Percentiles rank a stretch among this genome's conserved stretches.
phyloP scores from a whole-genome alignment of 164 flowering plant genomes.

The Magnolia officinalis region DNA sequence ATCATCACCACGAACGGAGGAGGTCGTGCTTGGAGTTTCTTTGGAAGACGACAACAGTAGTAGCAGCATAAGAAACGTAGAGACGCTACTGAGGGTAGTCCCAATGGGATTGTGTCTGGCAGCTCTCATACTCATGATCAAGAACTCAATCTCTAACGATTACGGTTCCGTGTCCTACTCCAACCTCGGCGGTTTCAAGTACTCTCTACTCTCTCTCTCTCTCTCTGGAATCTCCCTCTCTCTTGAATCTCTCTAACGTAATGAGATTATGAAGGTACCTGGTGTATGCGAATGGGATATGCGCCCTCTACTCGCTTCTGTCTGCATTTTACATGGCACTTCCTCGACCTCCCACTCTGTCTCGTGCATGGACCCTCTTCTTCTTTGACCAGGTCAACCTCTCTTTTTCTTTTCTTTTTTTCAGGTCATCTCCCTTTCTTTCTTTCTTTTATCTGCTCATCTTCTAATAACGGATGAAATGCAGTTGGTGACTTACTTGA shows the following conservation, averaged over 20 bases:
- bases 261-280: slow-evolving; percentile 49
- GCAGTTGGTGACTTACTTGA: slow-evolving; percentile 64
- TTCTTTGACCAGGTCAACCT: slow-evolving; percentile 67
- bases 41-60: background rate
- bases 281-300: slow-evolving; percentile 85
- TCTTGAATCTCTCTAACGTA: background rate
- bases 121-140: slow-evolving; percentile 78
- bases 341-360: slow-evolving; percentile 53
- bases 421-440: background rate
- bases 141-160: slow-evolving; percentile 53
- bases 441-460: background rate
- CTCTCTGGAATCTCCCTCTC: background rate
- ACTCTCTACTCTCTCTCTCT: background rate
- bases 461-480: background rate
- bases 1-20: background rate
- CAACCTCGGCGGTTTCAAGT: slow-evolving; percentile 76
- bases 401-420: too few species aligned
- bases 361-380: slow-evolving; percentile 78
- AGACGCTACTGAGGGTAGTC: slow-evolving; percentile 57
- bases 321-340: slow-evolving; percentile 57
- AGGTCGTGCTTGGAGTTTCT: background rate
- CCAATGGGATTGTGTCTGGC: slow-evolving; percentile 63
- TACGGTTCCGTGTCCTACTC: slow-evolving; percentile 68
- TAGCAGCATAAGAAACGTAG: slow-evolving; percentile 39
- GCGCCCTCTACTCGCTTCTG: slow-evolving; percentile 90